These are phyloP conservation scores for Myxozyma mucilagina DNA, from an alignment of 805 yeast genomes.

Conservation along the genomic window DNA sequence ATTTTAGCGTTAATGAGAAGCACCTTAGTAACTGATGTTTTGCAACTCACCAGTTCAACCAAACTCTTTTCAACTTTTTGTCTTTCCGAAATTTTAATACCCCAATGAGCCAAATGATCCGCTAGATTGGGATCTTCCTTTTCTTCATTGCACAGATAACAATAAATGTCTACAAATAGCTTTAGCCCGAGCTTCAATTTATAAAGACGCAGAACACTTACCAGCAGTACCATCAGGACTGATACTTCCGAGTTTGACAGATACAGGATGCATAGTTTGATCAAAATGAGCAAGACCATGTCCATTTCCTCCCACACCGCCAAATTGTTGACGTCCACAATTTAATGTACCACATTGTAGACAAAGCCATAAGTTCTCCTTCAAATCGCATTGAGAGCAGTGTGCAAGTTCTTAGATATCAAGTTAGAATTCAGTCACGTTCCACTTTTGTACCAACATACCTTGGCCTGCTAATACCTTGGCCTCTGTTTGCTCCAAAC, in stretches of 20 bases:
- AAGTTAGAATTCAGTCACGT: not conserved
- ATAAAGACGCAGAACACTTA: not conserved
- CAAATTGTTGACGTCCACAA: slow-evolving; percentile 93
- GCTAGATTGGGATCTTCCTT: slow-evolving; percentile 66
- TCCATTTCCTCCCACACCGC: slow-evolving; percentile 89
- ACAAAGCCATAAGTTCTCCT: slow-evolving; percentile 89
- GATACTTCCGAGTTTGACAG: slow-evolving; percentile 87
- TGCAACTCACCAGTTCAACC: slow-evolving; percentile 59
- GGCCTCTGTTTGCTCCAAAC: slow-evolving; percentile 47
- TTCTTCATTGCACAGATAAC: slow-evolving; percentile 88
- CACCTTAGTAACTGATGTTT: not conserved
- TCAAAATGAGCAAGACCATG: slow-evolving; percentile 81
- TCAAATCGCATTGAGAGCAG: slow-evolving; percentile 48
- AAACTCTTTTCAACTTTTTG: slow-evolving; percentile 83
- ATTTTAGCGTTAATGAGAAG: not conserved
- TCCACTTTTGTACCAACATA: not conserved
- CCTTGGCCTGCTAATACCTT: slow-evolving; percentile 21
- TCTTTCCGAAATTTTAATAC: slow-evolving; percentile 58
- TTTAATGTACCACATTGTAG: slow-evolving; percentile 86
- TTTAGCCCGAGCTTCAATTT: not conserved
- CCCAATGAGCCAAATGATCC: slow-evolving; percentile 55
- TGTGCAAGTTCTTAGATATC: slow-evolving; percentile 29
- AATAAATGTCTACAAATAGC: slow-evolving; percentile 64
- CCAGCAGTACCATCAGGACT: slow-evolving; percentile 63
- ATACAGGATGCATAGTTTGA: slow-evolving; percentile 65